phyloP scores from a whole-genome alignment of 176 grass and related monocot genomes.

The Ananas comosus region DNA sequence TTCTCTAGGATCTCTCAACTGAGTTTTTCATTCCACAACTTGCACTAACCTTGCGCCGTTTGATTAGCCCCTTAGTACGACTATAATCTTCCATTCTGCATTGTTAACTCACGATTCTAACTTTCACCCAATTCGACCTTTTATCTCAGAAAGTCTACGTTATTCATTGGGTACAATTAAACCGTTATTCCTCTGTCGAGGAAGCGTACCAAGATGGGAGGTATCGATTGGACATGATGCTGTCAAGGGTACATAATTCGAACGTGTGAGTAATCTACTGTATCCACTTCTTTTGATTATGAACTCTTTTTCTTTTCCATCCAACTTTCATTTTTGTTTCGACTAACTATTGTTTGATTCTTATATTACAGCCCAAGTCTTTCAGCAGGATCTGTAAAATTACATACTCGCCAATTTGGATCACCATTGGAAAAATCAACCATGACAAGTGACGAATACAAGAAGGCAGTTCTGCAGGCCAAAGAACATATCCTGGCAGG shows the following conservation, averaged over 20 bases:
- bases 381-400: conserved; percentile 67
- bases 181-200: conserved; percentile 54
- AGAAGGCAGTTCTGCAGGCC: conserved; percentile 64
- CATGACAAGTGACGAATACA: conserved; percentile 87
- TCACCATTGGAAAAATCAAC: conserved; percentile 52
- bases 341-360: conserved; percentile 19
- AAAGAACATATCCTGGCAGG: conserved; percentile 82
- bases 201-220: conserved; percentile 61
- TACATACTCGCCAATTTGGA: conserved; percentile 58
- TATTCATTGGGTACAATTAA: conserved; percentile 74
- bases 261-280: conserved; percentile 53
- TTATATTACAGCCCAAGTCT: conserved; percentile 44
- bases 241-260: conserved; percentile 65
- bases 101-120: too few species aligned
- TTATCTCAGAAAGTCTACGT: conserved; percentile 59
- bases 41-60: too few species aligned
- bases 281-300: not conserved
- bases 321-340: conserved; percentile 14
- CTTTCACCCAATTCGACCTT: too few species aligned
- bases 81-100: too few species aligned
- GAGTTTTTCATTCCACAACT: too few species aligned
- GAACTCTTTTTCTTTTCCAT: conserved; percentile 5
- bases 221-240: conserved; percentile 38
- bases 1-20: too few species aligned
- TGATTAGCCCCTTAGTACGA: too few species aligned